A percentile compares a stretch with the other conserved stretches of the same genome.
phyloP scores from a whole-genome alignment of 805 yeast species.

The Monosporozyma unispora region DNA sequence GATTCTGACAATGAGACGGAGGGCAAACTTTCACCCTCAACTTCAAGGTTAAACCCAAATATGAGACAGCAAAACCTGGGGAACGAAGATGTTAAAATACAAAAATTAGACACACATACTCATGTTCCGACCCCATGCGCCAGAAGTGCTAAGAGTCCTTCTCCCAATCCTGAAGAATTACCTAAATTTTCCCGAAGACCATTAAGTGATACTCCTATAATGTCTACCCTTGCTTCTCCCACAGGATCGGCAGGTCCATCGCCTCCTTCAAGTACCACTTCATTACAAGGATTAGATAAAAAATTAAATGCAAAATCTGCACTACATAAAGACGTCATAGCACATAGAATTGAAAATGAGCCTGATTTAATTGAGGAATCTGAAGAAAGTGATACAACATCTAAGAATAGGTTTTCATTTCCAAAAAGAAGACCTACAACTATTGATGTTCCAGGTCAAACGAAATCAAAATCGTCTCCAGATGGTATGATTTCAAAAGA shows the following conservation, averaged over 20 bases:
- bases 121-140: background rate
- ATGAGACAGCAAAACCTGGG: background rate
- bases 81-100: background rate
- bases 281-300: slow-evolving; percentile 1
- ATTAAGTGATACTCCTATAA: slow-evolving; percentile 63
- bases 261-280: slow-evolving; percentile 17
- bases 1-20: slow-evolving; percentile 7
- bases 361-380: background rate
- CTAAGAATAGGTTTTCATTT: slow-evolving; percentile 20
- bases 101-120: background rate
- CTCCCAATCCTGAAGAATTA: slow-evolving; percentile 9
- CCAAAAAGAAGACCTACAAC: slow-evolving; percentile 63
- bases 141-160: background rate
- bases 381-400: background rate
- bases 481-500: slow-evolving; percentile 54
- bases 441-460: slow-evolving; percentile 85
- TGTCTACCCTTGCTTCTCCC: slow-evolving; percentile 51
- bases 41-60: background rate
- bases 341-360: background rate
- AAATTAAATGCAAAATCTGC: background rate
- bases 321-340: background rate
- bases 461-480: slow-evolving; percentile 69
- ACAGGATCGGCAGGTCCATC: slow-evolving; percentile 27
- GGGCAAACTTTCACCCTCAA: slow-evolving; percentile 2
- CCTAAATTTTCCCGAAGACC: slow-evolving; percentile 67